A percentile compares a stretch with the other conserved stretches of the same genome.
These are phyloP conservation scores for Alternaria panax DNA, from an alignment of 2,329 filamentous ascomycete species.

Conservation along the genomic window DNA sequence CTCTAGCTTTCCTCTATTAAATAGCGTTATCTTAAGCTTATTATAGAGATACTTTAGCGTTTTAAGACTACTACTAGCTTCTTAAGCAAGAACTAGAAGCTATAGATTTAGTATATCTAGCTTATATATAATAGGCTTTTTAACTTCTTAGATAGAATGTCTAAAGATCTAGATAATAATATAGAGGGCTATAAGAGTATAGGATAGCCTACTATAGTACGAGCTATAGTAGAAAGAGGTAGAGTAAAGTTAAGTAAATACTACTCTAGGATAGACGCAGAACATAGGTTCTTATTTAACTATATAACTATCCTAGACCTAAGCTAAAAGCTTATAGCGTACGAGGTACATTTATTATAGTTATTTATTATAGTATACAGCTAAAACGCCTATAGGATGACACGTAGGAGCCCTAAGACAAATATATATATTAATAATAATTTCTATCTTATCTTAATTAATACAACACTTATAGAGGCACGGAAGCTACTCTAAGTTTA, in stretches of 20 bases:
- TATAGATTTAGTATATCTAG: background rate
- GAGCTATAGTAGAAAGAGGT: background rate
- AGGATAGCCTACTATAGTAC: background rate
- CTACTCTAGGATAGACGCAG: background rate
- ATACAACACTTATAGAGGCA: background rate
- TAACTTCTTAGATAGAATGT: background rate
- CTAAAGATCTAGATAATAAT: background rate
- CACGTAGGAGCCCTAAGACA: background rate
- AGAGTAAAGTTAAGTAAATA: background rate
- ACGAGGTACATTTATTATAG: conserved; percentile 12
- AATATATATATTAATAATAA: conserved; percentile 1
- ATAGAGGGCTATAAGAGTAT: background rate
- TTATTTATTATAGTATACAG: conserved; percentile 11
- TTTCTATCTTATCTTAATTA: conserved; percentile 10
- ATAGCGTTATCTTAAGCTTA: background rate
- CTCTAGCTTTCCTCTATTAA: background rate
- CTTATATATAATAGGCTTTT: background rate
- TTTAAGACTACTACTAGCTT: background rate
- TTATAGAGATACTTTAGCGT: background rate
- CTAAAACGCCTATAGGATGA: background rate
- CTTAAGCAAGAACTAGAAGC: background rate
- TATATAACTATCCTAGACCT: background rate
- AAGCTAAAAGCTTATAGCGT: conserved; percentile 3
- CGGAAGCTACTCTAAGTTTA: too few relatives aligned
- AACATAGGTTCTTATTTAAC: background rate